These are phyloP conservation scores for Sherardia arvensis DNA, from an alignment of 257 asterid genomes.

Conservation along the genomic window DNA sequence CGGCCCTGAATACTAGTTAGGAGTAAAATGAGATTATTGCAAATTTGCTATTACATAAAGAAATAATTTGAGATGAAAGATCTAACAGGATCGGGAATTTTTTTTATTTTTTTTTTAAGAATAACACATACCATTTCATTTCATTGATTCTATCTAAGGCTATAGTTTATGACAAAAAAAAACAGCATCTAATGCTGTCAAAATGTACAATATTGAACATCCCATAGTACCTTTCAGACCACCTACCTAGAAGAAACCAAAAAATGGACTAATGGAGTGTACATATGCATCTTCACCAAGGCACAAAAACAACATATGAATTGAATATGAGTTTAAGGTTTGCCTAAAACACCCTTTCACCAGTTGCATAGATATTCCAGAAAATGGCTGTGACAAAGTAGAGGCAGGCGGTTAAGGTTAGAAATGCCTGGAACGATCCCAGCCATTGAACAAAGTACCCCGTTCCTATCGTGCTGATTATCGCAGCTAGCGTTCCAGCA, in stretches of 20 bases:
- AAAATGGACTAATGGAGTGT: not conserved
- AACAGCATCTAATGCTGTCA: not conserved
- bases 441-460: constrained; percentile 86
- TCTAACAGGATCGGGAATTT: too few species aligned
- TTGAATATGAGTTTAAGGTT: not conserved
- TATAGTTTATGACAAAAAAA: not conserved
- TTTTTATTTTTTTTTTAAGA: too few species aligned
- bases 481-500: constrained; percentile 91
- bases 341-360: constrained; percentile 73
- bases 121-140: too few species aligned
- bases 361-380: constrained; percentile 83
- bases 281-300: not conserved
- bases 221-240: not conserved
- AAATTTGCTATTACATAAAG: too few species aligned
- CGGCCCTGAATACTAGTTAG: too few species aligned
- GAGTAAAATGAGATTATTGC: too few species aligned
- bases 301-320: not conserved
- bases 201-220: not conserved
- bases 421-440: constrained; percentile 87
- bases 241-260: not conserved
- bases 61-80: too few species aligned
- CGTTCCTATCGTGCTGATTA: constrained; percentile 81
- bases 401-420: constrained; percentile 82
- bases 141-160: not conserved
- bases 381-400: constrained; percentile 66